Conservation (phyloP, 805 yeast genomes). For the Ascoidea tarda region DNA sequence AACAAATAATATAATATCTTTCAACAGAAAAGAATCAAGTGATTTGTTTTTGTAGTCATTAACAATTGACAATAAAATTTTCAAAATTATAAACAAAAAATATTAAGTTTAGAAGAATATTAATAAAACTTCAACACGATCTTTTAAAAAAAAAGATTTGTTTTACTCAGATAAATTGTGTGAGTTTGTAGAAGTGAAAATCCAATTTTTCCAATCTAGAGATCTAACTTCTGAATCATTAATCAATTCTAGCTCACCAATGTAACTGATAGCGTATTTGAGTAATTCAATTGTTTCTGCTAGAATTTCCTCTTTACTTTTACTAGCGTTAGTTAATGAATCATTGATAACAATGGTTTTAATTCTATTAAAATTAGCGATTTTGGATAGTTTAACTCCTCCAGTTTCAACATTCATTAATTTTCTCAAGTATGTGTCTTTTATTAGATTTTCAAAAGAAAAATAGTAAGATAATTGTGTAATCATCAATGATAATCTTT, state of each 20-base stretch:
- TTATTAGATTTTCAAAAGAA: slow-evolving; percentile 72
- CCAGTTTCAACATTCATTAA: slow-evolving; percentile 65
- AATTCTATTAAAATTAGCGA: slow-evolving; percentile 67
- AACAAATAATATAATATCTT: no score
- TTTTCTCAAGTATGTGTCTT: slow-evolving; percentile 70
- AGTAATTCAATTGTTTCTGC: neutral
- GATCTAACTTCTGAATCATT: neutral
- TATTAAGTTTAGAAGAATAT: no score
- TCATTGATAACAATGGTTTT: slow-evolving; percentile 15
- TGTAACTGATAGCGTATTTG: neutral
- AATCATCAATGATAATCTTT: slow-evolving; percentile 19
- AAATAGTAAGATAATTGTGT: slow-evolving; percentile 83
- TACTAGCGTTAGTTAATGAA: neutral
- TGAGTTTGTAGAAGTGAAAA: no score
- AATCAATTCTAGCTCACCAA: neutral
- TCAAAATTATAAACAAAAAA: no score
- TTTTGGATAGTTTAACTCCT: slow-evolving; percentile 45
- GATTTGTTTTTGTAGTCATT: no score
- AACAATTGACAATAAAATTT: no score
- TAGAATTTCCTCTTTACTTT: neutral
- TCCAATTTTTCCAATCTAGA: neutral
- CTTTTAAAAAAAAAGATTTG: no score
- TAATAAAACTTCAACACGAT: no score
- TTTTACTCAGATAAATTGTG: no score
- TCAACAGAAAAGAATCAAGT: no score